Conservation (phyloP, 1,284 basidiomycete genomes). For the Hemileia vastatrix region DNA sequence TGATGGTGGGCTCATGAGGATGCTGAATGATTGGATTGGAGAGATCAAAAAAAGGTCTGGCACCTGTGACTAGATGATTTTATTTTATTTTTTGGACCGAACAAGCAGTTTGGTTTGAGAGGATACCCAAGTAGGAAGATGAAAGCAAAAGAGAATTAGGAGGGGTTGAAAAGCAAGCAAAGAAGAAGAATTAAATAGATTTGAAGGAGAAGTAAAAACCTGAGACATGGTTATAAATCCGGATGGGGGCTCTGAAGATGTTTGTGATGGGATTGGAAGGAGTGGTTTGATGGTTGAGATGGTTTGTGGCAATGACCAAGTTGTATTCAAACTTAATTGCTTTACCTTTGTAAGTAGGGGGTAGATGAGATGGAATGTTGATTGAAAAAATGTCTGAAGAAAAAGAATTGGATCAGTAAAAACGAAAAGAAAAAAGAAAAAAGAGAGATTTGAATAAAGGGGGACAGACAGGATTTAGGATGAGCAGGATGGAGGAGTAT, state of each 20-base stretch:
- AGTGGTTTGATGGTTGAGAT: too few species aligned
- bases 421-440: too few species aligned
- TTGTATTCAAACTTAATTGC: constrained; percentile 77
- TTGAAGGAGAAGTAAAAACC: not conserved
- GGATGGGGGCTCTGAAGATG: constrained; percentile 69
- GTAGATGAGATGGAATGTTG: constrained; percentile 63
- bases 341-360: constrained; percentile 79
- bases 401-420: too few species aligned
- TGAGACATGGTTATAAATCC: constrained; percentile 71
- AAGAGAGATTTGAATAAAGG: too few species aligned
- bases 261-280: constrained; percentile 33
- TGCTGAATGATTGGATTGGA: constrained; percentile 46
- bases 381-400: too few species aligned
- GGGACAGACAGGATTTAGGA: too few species aligned
- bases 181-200: too few species aligned
- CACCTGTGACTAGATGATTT: constrained; percentile 42
- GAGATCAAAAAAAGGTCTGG: constrained; percentile 45
- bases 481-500: too few species aligned
- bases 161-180: not conserved
- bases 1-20: constrained; percentile 38
- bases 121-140: too few species aligned
- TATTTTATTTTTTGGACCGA: too few species aligned
- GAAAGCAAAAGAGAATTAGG: not conserved
- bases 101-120: too few species aligned
- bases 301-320: constrained; percentile 72